Conservation (phyloP, 352 stramenopile species). For the Pythium coloratum region DNA sequence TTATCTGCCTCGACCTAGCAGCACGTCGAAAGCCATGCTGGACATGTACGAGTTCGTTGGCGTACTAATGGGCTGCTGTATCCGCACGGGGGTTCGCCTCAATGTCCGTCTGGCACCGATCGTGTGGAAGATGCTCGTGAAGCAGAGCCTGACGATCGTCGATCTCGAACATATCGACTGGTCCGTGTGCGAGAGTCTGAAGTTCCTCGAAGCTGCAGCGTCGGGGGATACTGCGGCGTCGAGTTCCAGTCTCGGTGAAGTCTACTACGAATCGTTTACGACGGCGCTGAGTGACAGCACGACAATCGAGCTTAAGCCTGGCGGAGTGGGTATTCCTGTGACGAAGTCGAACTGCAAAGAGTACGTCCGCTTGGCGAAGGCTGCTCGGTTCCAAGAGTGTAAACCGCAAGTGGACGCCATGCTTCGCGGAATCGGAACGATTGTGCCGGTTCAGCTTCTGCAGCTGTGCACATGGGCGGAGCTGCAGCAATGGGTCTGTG, state of each 20-base stretch:
- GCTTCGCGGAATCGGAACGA: constrained; percentile 62
- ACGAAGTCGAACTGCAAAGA: constrained; percentile 76
- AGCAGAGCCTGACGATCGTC: constrained; percentile 56
- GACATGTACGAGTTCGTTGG: constrained; percentile 81
- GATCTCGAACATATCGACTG: constrained; percentile 67
- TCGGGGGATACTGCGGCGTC: constrained; percentile 2
- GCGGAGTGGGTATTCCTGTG: constrained; percentile 45
- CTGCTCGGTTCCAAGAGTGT: constrained; percentile 67
- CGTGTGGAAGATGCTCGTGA: constrained; percentile 81
- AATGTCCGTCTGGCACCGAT: constrained; percentile 72
- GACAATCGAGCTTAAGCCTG: constrained; percentile 56
- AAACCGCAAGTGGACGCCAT: constrained; percentile 78
- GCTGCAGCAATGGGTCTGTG: constrained; percentile 78
- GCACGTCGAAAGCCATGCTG: constrained; percentile 52
- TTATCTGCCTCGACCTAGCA: constrained; percentile 60
- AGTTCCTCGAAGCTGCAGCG: constrained; percentile 27
- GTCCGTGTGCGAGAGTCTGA: constrained; percentile 36
- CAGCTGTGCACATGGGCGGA: constrained; percentile 80
- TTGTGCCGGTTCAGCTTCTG: constrained; percentile 65
- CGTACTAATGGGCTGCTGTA: constrained; percentile 73
- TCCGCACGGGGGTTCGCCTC: constrained; percentile 73
- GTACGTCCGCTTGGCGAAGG: constrained; percentile 63
- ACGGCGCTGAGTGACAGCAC: constrained; percentile 70
- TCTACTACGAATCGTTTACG: constrained; percentile 71
- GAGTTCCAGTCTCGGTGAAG: constrained; percentile 27